Conservation (phyloP, 305 asterid species). For the Rubia balearica region DNA sequence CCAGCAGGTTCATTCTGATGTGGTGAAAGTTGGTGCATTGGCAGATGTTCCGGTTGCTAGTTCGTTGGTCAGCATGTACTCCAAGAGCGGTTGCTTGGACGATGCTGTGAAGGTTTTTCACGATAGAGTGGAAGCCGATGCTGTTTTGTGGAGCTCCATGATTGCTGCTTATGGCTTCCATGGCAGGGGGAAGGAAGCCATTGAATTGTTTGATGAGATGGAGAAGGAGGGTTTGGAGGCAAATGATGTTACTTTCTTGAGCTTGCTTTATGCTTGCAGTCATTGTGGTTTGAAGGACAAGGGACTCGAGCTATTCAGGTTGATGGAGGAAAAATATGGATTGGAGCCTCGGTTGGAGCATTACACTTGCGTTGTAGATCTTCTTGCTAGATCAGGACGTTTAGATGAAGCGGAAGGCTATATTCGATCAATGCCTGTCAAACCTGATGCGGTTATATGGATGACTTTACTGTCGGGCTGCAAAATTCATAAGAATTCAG, state of each 20-base stretch:
- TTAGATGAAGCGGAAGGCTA: constrained; percentile 66
- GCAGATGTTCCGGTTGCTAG: constrained; percentile 52
- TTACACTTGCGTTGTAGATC: constrained; percentile 82
- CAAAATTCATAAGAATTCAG: constrained; percentile 56
- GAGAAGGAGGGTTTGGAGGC: constrained; percentile 52
- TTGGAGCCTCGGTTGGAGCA: constrained; percentile 70
- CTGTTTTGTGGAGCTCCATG: constrained; percentile 80
- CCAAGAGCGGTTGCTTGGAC: constrained; percentile 76
- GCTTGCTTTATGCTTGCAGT: constrained; percentile 84
- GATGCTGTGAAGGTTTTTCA: constrained; percentile 56
- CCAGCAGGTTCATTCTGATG: constrained; percentile 83
- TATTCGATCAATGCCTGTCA: constrained; percentile 62
- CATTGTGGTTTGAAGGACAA: constrained; percentile 71
- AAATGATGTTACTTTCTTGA: constrained; percentile 68
- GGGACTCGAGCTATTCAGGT: constrained; percentile 53
- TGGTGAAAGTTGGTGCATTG: constrained; percentile 52
- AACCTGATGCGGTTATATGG: constrained; percentile 67
- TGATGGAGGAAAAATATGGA: constrained; percentile 44
- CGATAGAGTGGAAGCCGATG: constrained; percentile 41
- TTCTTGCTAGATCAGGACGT: constrained; percentile 73
- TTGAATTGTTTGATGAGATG: constrained; percentile 52
- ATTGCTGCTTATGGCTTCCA: constrained; percentile 87
- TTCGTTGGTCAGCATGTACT: constrained; percentile 81
- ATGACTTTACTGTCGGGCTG: constrained; percentile 79
- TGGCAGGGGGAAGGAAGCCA: constrained; percentile 71